Evolutionary conservation across 176 grass and related monocot species (phyloP).

Genomic region (Triticum timopheevii): DNA sequence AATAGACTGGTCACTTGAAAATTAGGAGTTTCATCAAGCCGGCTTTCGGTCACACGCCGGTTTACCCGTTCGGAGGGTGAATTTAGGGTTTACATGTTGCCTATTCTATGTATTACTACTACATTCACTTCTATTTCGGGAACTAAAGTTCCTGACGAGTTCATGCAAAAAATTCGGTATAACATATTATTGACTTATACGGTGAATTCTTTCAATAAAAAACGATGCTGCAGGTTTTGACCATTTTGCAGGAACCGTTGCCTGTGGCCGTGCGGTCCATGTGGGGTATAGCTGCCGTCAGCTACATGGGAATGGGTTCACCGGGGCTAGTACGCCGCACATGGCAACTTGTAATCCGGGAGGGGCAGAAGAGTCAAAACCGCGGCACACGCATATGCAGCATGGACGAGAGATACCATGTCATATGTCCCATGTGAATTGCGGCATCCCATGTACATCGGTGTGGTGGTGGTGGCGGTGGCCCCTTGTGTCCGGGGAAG

Average conservation of each 20-base stretch:
- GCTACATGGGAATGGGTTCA: not conserved
- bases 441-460: not conserved
- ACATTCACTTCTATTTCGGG: too few species aligned
- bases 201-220: too few species aligned
- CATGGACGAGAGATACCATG: not conserved
- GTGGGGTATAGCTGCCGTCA: not conserved
- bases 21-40: too few species aligned
- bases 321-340: not conserved
- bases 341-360: not conserved
- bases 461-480: not conserved
- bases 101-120: too few species aligned
- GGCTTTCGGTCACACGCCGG: too few species aligned
- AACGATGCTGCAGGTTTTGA: not conserved
- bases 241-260: not conserved
- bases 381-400: not conserved
- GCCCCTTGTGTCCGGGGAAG: not conserved
- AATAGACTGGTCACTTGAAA: too few species aligned
- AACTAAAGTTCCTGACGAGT: too few species aligned
- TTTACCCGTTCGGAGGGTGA: too few species aligned
- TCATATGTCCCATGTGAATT: not conserved
- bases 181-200: too few species aligned
- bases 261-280: too few species aligned
- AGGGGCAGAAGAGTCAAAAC: not conserved
- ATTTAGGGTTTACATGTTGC: too few species aligned
- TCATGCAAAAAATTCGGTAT: too few species aligned